Evolutionary conservation across 768 basidiomycete species (phyloP).

Genomic region (Imleria badia): DNA sequence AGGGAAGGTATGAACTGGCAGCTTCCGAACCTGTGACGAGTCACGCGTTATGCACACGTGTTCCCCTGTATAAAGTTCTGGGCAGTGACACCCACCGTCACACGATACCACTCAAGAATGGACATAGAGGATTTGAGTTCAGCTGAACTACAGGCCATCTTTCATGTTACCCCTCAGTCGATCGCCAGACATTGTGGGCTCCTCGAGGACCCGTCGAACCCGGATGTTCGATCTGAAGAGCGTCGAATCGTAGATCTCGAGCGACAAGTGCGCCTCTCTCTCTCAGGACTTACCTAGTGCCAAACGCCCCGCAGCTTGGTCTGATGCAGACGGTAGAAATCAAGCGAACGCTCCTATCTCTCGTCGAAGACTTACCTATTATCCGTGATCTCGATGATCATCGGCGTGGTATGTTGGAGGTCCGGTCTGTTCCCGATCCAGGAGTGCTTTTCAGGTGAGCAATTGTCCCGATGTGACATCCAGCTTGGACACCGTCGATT

Average conservation of each 20-base stretch:
- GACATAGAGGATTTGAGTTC: background rate
- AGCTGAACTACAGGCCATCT: background rate
- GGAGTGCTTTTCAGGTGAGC: constrained; percentile 1
- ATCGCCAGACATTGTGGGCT: constrained; percentile 17
- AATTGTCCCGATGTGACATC: constrained; percentile 14
- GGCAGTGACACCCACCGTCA: background rate
- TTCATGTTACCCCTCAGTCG: constrained; percentile 12
- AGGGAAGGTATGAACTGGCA: too few relatives aligned
- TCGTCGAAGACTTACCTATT: too few relatives aligned
- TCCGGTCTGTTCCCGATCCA: constrained; percentile 10
- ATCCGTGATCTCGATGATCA: too few relatives aligned
- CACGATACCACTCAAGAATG: background rate
- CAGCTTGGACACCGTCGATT: background rate
- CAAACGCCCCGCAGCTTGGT: constrained; percentile 23
- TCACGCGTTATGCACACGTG: too few relatives aligned
- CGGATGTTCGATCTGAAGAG: constrained; percentile 5
- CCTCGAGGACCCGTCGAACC: constrained; percentile 4
- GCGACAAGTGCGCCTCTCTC: constrained; percentile 3
- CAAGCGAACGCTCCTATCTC: too few relatives aligned
- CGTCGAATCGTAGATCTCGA: constrained; percentile 1
- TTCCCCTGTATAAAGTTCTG: too few relatives aligned
- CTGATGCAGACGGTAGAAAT: constrained; percentile 20
- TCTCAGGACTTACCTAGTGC: background rate
- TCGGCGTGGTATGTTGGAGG: too few relatives aligned
- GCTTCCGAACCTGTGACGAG: too few relatives aligned